Base-by-base conservation (phyloP, 345 rosid species). In the Bruguiera parviflora region DNA sequence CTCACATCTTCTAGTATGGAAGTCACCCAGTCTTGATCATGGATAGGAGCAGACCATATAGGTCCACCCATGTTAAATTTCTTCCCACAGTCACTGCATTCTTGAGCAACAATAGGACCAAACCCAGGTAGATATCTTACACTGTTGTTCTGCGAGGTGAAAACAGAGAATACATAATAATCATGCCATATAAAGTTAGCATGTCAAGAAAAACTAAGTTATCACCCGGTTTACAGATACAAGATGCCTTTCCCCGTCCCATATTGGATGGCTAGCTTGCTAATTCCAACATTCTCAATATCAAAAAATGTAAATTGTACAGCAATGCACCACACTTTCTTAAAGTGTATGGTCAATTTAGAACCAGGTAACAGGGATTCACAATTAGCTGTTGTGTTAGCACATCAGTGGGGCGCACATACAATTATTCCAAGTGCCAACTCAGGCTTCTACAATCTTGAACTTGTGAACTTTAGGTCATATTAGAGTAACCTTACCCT, bases 41-140 rank as follows among this genome's bases (percentile, higher is more conserved):
- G 99, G 28, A 96, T 89, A 47, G 97, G 88, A 19, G 97, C 99
- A 15, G 99, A 92, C 99, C 99, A 96, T 66, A 96, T 85, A 9
- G 99, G 97, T 11, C 99, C 97, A 32, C 99, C 99, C 99, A 96
- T 90, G 75, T 84, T 85, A 74, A 82, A 92, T 83, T 90, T 92
- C 91, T 92, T 96, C 73, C 97, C 90, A 83, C 98, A 96, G 65
- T 96, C 87, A 21, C 73, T 84, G 80, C 99, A 92, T 56, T 84
- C 97, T 86, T 89, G 98, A 58, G 90, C 91, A 80, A 96, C 97
- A 68, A 73, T 81, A 66, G 99, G 99, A 68, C 96, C 99, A 86
- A 84, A 81, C 52, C 96, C 99, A 46, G 99, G 96, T 68, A 90
- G 87, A 86, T 90, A 88, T 73, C 92, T 88, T 71, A 87, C 81